A percentile compares a stretch with the other conserved stretches of the same genome.
Evolutionary conservation across 106 monocot genomes (phyloP).

Genomic region (Allium sativum): DNA sequence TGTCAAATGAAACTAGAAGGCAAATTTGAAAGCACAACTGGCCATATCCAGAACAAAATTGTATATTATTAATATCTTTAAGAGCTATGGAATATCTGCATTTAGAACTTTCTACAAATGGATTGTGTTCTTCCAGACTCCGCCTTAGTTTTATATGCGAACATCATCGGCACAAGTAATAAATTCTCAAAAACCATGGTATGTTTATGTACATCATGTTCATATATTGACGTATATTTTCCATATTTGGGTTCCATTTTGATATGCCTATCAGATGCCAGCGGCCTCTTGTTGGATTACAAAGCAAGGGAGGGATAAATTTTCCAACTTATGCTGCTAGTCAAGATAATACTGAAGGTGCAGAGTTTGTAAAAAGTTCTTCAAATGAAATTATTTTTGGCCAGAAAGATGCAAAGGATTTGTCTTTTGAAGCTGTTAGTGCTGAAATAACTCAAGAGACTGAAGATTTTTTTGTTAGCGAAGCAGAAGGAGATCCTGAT

Average conservation of each 20-base stretch:
- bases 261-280: constrained; percentile 16
- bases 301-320: constrained; percentile 19
- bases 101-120: constrained; percentile 20
- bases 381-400: constrained; percentile 33
- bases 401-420: constrained; percentile 10
- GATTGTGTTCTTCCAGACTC: constrained; percentile 34
- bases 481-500: constrained; percentile 76
- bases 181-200: not conserved
- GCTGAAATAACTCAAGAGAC: constrained; percentile 75
- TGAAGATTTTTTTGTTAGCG: constrained; percentile 72
- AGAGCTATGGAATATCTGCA: constrained; percentile 6
- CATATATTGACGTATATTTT: constrained; percentile 5
- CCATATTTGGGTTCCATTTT: not conserved
- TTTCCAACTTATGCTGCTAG: constrained; percentile 24
- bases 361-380: constrained; percentile 22
- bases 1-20: constrained; percentile 4
- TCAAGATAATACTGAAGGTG: constrained; percentile 12
- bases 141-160: constrained; percentile 12
- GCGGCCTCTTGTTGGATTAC: constrained; percentile 9
- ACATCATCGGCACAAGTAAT: constrained; percentile 21
- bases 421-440: constrained; percentile 41
- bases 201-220: not conserved
- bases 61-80: constrained; percentile 12
- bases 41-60: not conserved
- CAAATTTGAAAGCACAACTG: not conserved